Percentiles rank a stretch among this genome's conserved stretches.
Conservation (phyloP, 768 basidiomycete genomes). For the Leccinum incarnatum region DNA sequence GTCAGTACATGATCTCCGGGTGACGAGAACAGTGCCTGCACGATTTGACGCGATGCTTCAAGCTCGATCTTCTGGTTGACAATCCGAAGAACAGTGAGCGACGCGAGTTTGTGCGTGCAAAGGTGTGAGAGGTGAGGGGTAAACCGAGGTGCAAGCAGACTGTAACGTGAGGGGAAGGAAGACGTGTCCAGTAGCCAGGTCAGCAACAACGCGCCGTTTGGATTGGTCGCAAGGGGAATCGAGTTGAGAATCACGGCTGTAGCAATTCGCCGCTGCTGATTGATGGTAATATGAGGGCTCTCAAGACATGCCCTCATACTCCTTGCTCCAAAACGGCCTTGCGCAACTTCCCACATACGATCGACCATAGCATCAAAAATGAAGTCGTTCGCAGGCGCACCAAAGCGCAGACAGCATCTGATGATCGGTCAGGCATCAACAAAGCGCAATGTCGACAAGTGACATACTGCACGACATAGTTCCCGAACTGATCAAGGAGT, state of each 20-base stretch:
- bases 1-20: constrained; percentile 87
- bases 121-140: constrained; percentile 95
- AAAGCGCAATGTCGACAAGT: not conserved
- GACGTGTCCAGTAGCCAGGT: constrained; percentile 98
- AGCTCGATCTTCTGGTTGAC: constrained; percentile 96
- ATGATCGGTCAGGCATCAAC: constrained; percentile 5
- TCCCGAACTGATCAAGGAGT: constrained; percentile 90
- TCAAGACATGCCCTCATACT: constrained; percentile 98
- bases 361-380: constrained; percentile 98
- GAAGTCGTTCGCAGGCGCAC: constrained; percentile 87
- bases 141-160: constrained; percentile 91
- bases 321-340: constrained; percentile 95
- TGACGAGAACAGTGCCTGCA: constrained; percentile 89
- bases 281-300: constrained; percentile 79
- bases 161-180: constrained; percentile 92
- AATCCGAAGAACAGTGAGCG: constrained; percentile 89
- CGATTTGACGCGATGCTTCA: constrained; percentile 80
- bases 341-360: constrained; percentile 97
- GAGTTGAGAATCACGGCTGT: constrained; percentile 95
- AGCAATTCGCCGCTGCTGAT: constrained; percentile 93
- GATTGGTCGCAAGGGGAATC: constrained; percentile 95
- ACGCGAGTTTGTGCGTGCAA: constrained; percentile 97
- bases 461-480: constrained; percentile 88
- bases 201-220: constrained; percentile 91
- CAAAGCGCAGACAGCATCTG: constrained; percentile 89